phyloP scores from a whole-genome alignment of 805 yeast genomes.

The Cyberlindnera japonica region DNA sequence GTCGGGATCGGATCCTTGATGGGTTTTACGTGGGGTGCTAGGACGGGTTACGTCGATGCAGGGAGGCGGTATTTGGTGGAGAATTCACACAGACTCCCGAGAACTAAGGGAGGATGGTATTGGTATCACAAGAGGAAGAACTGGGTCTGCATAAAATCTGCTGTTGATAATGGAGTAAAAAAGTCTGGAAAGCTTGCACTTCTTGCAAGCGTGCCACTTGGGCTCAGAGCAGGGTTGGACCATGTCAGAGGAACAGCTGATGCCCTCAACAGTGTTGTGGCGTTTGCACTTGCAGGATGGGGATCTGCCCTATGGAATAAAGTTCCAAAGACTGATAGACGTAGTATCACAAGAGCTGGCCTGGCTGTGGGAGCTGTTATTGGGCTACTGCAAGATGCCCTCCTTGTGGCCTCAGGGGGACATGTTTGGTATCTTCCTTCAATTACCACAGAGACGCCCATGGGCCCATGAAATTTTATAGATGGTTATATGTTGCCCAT shows the following conservation, averaged over 20 bases:
- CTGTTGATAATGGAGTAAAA: constrained; percentile 45
- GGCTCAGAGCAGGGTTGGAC: constrained; percentile 62
- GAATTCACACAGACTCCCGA: constrained; percentile 79
- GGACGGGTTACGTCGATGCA: constrained; percentile 51
- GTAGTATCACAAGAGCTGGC: constrained; percentile 47
- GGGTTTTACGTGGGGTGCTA: constrained; percentile 46
- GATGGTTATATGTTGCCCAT: neutral
- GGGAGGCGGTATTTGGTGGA: constrained; percentile 67
- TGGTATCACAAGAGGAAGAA: constrained; percentile 82
- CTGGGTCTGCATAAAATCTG: constrained; percentile 61
- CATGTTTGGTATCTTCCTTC: constrained; percentile 52
- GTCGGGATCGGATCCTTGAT: constrained; percentile 6
- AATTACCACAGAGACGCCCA: neutral
- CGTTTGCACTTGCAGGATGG: constrained; percentile 51
- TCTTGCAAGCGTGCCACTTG: constrained; percentile 49
- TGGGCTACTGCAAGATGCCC: constrained; percentile 65
- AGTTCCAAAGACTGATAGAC: constrained; percentile 40
- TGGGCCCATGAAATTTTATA: neutral
- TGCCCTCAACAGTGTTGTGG: constrained; percentile 56
- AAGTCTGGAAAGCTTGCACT: constrained; percentile 40
- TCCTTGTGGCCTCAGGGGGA: constrained; percentile 57
- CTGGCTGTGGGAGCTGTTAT: constrained; percentile 52
- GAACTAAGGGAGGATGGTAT: constrained; percentile 80
- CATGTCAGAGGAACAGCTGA: constrained; percentile 49
- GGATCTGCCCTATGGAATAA: constrained; percentile 43